phyloP scores from a whole-genome alignment of 768 basidiomycete genomes.

The Agrocybe chaxingu region DNA sequence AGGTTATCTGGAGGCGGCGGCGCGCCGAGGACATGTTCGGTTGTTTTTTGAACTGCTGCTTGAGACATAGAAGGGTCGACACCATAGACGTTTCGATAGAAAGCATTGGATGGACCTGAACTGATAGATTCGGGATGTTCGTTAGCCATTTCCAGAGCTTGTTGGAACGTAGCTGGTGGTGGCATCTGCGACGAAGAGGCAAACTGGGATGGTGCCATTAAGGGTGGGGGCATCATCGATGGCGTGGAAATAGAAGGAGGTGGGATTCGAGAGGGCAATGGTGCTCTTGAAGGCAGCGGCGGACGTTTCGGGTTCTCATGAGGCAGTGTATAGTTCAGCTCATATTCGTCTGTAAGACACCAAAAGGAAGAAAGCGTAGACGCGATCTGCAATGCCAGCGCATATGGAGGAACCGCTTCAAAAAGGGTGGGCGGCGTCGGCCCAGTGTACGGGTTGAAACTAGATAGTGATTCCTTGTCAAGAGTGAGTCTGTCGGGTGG shows the following conservation, averaged over 20 bases:
- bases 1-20: conserved; percentile 12
- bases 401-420: conserved; percentile 59
- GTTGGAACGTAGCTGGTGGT: conserved; percentile 29
- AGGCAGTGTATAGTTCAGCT: conserved; percentile 47
- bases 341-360: conserved; percentile 74
- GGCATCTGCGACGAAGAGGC: conserved; percentile 10
- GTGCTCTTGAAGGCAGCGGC: conserved; percentile 8
- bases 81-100: conserved; percentile 16
- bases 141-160: conserved; percentile 44
- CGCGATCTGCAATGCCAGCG: conserved; percentile 71
- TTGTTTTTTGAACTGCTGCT: conserved; percentile 22
- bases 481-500: conserved; percentile 42
- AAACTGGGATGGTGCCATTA: background rate
- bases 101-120: conserved; percentile 3
- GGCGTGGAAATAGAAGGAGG: conserved; percentile 7
- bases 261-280: conserved; percentile 14
- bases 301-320: conserved; percentile 7
- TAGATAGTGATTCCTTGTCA: conserved; percentile 32
- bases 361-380: conserved; percentile 61
- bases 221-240: conserved; percentile 19
- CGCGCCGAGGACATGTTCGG: conserved; percentile 15
- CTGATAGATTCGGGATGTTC: conserved; percentile 28
- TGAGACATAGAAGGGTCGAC: conserved; percentile 17
- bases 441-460: conserved; percentile 52
- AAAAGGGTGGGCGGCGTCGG: conserved; percentile 33